phyloP scores from a whole-genome alignment of 768 basidiomycete genomes.

The Xerocomellus chrysenteron region DNA sequence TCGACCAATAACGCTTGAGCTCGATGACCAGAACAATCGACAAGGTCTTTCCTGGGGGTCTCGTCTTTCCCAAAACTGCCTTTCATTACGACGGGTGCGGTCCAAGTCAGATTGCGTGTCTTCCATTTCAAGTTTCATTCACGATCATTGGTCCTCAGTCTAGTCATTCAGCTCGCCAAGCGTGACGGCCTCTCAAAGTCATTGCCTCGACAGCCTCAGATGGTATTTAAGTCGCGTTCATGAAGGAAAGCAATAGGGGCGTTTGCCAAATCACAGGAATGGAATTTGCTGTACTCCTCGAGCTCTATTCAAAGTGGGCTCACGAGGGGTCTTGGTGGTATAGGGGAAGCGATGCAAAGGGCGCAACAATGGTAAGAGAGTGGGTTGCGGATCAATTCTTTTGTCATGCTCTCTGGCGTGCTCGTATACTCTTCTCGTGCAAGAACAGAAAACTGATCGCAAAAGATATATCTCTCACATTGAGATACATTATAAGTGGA shows the following conservation, averaged over 20 bases:
- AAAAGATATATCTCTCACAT: not conserved
- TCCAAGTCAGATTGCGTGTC: slow-evolving; percentile 3
- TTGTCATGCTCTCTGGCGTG: not conserved
- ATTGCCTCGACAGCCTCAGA: slow-evolving; percentile 6
- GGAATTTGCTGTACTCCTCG: not conserved
- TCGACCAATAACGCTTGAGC: no score
- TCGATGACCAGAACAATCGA: no score
- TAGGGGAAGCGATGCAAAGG: slow-evolving; percentile 1
- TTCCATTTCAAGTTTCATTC: not conserved
- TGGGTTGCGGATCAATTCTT: not conserved
- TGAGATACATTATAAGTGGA: slow-evolving; percentile 18
- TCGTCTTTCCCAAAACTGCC: not conserved
- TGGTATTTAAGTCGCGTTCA: not conserved
- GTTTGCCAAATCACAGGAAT: not conserved
- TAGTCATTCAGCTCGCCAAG: slow-evolving; percentile 6
- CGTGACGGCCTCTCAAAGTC: slow-evolving; percentile 4
- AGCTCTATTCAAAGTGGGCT: not conserved
- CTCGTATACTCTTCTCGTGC: not conserved
- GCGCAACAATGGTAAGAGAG: slow-evolving; percentile 1
- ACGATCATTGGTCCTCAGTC: not conserved
- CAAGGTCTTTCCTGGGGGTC: no score
- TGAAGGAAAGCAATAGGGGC: not conserved
- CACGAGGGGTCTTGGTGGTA: slow-evolving; percentile 1
- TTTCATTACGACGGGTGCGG: slow-evolving; percentile 4
- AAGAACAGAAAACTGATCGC: not conserved